These are phyloP conservation scores for Claviceps purpurea DNA, from an alignment of 2,329 filamentous ascomycete species.

Conservation along the genomic window DNA sequence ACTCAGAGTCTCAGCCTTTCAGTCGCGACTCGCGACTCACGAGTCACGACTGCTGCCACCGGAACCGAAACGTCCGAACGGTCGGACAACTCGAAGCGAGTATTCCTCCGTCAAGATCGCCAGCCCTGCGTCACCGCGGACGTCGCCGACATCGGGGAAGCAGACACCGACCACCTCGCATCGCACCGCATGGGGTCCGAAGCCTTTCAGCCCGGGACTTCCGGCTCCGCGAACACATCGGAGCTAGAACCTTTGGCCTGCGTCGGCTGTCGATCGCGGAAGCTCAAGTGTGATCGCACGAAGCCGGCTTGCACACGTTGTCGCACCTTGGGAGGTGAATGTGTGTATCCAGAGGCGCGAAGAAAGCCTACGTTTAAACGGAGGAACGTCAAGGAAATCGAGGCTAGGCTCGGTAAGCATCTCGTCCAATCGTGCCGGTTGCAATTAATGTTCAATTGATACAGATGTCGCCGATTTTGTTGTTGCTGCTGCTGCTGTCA, in stretches of 20 bases:
- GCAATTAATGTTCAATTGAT: neutral
- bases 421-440: too few species aligned
- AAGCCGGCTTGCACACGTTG: constrained; percentile 75
- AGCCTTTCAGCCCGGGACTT: neutral
- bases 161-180: too few species aligned
- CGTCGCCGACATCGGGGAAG: neutral
- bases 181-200: neutral
- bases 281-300: constrained; percentile 73
- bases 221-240: neutral
- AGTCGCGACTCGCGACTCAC: too few species aligned
- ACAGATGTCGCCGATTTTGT: too few species aligned
- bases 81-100: neutral
- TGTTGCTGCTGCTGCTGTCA: neutral
- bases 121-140: neutral
- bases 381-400: constrained; percentile 80
- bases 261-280: constrained; percentile 69
- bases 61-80: neutral
- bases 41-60: too few species aligned
- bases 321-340: constrained; percentile 53
- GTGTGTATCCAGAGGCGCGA: constrained; percentile 77
- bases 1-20: too few species aligned
- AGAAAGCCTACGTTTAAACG: constrained; percentile 81
- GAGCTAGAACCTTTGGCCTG: constrained; percentile 52
- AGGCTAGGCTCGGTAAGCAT: constrained; percentile 64
- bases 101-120: neutral